Conservation (phyloP, 176 grass and related monocot genomes). For the Lolium perenne region DNA sequence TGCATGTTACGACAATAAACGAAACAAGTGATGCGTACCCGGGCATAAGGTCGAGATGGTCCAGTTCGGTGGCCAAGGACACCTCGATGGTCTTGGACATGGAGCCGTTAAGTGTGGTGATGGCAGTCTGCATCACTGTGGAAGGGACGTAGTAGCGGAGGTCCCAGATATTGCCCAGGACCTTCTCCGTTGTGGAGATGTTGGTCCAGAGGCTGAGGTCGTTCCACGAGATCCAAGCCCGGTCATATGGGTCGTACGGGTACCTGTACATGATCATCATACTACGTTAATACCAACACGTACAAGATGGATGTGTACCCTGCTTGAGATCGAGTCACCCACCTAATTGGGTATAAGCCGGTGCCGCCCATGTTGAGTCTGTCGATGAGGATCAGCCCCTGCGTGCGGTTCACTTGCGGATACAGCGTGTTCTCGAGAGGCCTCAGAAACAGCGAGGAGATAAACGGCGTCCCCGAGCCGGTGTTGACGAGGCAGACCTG, state of each 20-base stretch:
- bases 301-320: too few species aligned
- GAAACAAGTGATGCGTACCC: neutral
- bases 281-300: too few species aligned
- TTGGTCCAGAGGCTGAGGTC: neutral
- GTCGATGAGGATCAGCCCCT: constrained; percentile 29
- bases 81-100: neutral
- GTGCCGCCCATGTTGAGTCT: constrained; percentile 33
- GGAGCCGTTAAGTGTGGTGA: neutral
- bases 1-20: too few species aligned
- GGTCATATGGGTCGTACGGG: neutral
- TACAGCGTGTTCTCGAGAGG: constrained; percentile 41
- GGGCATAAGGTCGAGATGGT: neutral
- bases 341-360: too few species aligned
- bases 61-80: neutral
- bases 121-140: neutral
- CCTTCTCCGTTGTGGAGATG: neutral
- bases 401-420: neutral
- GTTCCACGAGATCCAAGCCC: neutral
- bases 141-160: neutral
- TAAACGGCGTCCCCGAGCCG: constrained; percentile 45
- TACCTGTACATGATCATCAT: neutral
- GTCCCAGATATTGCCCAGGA: neutral
- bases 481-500: constrained; percentile 55
- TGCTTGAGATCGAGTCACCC: too few species aligned
- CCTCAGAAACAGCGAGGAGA: constrained; percentile 41